phyloP scores from a whole-genome alignment of 352 stramenopile species.

The Phytopythium aichiense region DNA sequence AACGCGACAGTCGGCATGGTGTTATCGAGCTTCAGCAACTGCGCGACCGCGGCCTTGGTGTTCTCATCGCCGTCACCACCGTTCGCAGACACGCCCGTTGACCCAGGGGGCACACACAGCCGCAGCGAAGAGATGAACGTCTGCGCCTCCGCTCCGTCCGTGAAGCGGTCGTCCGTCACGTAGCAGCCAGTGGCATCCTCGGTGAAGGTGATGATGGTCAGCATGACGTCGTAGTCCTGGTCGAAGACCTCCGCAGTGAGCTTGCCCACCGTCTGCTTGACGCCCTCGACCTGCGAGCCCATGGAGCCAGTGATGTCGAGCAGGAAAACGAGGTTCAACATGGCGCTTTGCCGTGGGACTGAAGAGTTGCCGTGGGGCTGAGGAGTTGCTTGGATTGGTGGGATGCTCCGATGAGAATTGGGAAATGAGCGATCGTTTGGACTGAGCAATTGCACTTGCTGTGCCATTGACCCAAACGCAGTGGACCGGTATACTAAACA shows the following conservation, averaged over 20 bases:
- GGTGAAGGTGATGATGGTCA: constrained; percentile 76
- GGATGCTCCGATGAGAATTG: background rate
- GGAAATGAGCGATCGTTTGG: background rate
- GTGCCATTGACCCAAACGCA: background rate
- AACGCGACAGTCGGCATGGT: constrained; percentile 57
- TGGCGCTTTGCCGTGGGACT: constrained; percentile 10
- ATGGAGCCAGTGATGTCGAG: constrained; percentile 79
- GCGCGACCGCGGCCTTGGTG: constrained; percentile 55
- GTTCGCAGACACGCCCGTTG: constrained; percentile 26
- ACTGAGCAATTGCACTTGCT: background rate
- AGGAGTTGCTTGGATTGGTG: background rate
- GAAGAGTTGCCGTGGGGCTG: background rate
- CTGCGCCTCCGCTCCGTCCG: constrained; percentile 34
- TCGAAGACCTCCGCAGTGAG: constrained; percentile 51
- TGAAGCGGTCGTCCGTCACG: constrained; percentile 61
- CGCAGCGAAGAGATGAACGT: constrained; percentile 35
- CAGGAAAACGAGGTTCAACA: constrained; percentile 69
- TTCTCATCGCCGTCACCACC: constrained; percentile 64
- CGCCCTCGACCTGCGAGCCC: constrained; percentile 41
- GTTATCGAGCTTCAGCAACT: constrained; percentile 45
- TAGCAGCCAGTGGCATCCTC: constrained; percentile 47
- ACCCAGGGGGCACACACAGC: constrained; percentile 41
- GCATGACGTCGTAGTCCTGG: constrained; percentile 44
- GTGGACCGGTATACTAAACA: background rate
- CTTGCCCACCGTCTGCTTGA: constrained; percentile 51